Evolutionary conservation across 2,329 filamentous ascomycete species (phyloP).

Genomic region (Pochonia chlamydosporia): DNA sequence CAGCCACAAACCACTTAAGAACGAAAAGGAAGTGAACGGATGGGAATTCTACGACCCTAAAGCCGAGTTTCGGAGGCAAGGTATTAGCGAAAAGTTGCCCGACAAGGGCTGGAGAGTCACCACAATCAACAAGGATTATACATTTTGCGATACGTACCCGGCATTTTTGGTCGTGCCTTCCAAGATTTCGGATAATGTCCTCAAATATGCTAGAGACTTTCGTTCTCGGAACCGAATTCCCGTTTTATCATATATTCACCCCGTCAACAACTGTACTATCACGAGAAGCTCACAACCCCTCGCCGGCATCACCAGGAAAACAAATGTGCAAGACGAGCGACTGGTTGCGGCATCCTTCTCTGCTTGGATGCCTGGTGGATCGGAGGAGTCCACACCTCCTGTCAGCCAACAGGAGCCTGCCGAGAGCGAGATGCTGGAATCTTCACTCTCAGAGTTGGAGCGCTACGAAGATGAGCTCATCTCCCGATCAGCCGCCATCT

Average conservation of each 20-base stretch:
- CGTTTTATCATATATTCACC: slow-evolving; percentile 88
- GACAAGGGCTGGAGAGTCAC: slow-evolving; percentile 85
- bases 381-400: slow-evolving; percentile 27
- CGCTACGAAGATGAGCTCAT: slow-evolving; percentile 64
- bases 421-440: slow-evolving; percentile 28
- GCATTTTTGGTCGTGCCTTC: slow-evolving; percentile 77
- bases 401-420: slow-evolving; percentile 46
- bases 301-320: slow-evolving; percentile 77
- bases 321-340: slow-evolving; percentile 93
- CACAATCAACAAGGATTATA: slow-evolving; percentile 82
- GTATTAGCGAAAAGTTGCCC: slow-evolving; percentile 73
- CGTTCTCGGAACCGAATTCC: slow-evolving; percentile 86
- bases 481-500: slow-evolving; percentile 29
- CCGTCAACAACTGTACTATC: slow-evolving; percentile 93
- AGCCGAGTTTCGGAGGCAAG: slow-evolving; percentile 81
- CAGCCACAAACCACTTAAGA: slow-evolving; percentile 67
- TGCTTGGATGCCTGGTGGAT: slow-evolving; percentile 25
- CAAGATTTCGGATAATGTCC: slow-evolving; percentile 89
- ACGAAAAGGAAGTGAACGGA: slow-evolving; percentile 69
- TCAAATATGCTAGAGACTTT: slow-evolving; percentile 88
- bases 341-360: slow-evolving; percentile 87
- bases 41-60: slow-evolving; percentile 82
- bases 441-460: slow-evolving; percentile 57
- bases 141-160: slow-evolving; percentile 90
- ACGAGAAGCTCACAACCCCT: slow-evolving; percentile 90